Base-by-base conservation (phyloP, 495 filamentous ascomycete species). In the Penicillium cataractarum region DNA sequence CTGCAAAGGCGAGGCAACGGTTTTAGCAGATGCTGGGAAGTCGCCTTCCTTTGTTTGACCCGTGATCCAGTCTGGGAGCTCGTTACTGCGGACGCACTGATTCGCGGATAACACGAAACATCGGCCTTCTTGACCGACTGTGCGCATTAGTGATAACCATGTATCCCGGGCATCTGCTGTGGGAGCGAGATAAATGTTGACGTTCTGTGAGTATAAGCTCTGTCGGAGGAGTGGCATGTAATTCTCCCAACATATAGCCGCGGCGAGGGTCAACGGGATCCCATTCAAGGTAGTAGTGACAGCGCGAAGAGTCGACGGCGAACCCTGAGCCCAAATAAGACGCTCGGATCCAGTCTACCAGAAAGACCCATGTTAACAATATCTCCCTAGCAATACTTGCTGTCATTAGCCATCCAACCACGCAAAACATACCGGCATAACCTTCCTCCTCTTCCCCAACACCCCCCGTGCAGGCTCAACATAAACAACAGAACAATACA, bases 201-300 rank as follows among this genome's bases (percentile, higher is more conserved):
- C 89, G 70, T 97, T 96, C 74, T 97, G 94, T 2, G 86, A 83
- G 68, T 98, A 98, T 19, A 98, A 81, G 22, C 87, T 85, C 55
- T 91, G 83, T 9, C 90, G 80, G 1, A 98, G 82, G 21, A 97
- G 78, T 0, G 94, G 94, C 94, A 98, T 98, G 71, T 92, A 96
- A 65, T 92, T 97, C 75, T 98, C 94, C 94, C 94, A 98, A 79
- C 94, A 98, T 44, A 98, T 96, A 2, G 93, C 94, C 0, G 91
- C 87, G 0, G 87, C 94, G 7, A 97, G 77, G 17, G 88, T 92
- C 21, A 98, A 76, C 48, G 84, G 86, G 15, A 94, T 86, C 22
- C 90, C 91, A 22, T 86, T 84, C 62, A 98, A 89, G n/a, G 80
- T 84, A 1, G 93, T 93, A 22, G 87, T 90, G 2, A 97, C 82